Evolutionary conservation across 805 yeast species (phyloP), one percentile per base, ranked within the genome.

Genomic region (Candida argentea): DNA sequence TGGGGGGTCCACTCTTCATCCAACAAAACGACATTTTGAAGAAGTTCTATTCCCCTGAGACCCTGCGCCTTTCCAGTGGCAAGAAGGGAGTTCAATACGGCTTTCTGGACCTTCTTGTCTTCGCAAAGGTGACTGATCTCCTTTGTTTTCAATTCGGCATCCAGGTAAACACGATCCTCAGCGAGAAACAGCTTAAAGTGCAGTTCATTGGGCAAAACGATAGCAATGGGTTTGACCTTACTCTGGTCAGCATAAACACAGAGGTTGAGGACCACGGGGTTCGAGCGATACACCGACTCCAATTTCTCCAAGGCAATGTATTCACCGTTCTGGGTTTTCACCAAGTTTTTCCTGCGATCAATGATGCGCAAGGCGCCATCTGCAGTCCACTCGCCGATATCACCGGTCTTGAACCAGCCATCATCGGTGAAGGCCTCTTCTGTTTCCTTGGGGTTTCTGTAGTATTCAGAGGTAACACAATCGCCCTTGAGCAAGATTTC

Each of bases 1-100:
- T 85, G 91, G 24, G 98, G 97, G 22, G 97, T 91, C 97, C 98
- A 91, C 63, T 91, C 98, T 29, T 76, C 89, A 39, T 83, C 87
- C 33, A 76, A 67, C 35, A 91, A 54, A 9, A 80, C 85, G 36
- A 80, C 67, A 41, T 87, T 94, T 39, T 73, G 73, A 32, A 91
- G 50, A 39, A 89, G 64, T 59, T 91, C 97, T 41, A 85, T 87
- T 34, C 95, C 94, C 27, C 57, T 64, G 40, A 91, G 70, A 6
- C 94, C 95, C 51, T 78, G 87, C 12, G 70, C 42, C 55, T 72
- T 77, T 43, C 86, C 98, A 6, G 95, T 83, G 15, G 69, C 67
- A 30, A 81, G 47, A 34, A 91, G 54, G 10, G 75, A 58, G 39
- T 77, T 64, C 28, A 64, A 60, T 16, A 84, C 73, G 3, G 68